phyloP scores from a whole-genome alignment of 208 protist species.

The Crithidia fasciculata region DNA sequence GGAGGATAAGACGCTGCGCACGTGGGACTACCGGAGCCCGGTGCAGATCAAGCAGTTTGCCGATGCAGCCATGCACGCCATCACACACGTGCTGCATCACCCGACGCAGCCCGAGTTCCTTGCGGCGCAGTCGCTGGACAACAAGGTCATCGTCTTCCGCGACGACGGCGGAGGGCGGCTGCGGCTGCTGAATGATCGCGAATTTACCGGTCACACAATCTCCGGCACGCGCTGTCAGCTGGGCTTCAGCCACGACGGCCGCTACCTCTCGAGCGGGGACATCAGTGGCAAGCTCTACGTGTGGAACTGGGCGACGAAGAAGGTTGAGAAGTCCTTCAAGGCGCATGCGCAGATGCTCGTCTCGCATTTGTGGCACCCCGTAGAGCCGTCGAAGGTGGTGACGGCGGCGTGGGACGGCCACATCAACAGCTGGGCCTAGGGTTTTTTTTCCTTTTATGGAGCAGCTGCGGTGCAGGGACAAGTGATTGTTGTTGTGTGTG shows the following conservation, averaged over 20 bases:
- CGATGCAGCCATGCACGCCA: conserved; percentile 95
- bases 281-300: conserved; percentile 91
- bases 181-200: conserved; percentile 81
- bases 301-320: conserved; percentile 94
- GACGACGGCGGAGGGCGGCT: conserved; percentile 83
- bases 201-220: conserved; percentile 93
- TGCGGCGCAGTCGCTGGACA: conserved; percentile 94
- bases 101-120: conserved; percentile 91
- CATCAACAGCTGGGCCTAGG: conserved; percentile 88
- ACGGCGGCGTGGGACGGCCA: conserved; percentile 95
- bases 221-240: conserved; percentile 95
- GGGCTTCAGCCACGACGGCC: conserved; percentile 92
- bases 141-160: conserved; percentile 94
- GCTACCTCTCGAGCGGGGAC: conserved; percentile 92
- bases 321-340: conserved; percentile 84
- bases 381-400: conserved; percentile 88
- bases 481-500: not conserved
- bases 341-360: conserved; percentile 87
- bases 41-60: conserved; percentile 97
- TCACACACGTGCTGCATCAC: conserved; percentile 87
- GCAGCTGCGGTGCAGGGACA: not conserved
- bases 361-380: conserved; percentile 94
- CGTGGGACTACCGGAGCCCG: conserved; percentile 97
- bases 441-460: not conserved
- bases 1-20: conserved; percentile 96